Conservation (phyloP, 805 yeast genomes). For the Candida sanyiensis region DNA sequence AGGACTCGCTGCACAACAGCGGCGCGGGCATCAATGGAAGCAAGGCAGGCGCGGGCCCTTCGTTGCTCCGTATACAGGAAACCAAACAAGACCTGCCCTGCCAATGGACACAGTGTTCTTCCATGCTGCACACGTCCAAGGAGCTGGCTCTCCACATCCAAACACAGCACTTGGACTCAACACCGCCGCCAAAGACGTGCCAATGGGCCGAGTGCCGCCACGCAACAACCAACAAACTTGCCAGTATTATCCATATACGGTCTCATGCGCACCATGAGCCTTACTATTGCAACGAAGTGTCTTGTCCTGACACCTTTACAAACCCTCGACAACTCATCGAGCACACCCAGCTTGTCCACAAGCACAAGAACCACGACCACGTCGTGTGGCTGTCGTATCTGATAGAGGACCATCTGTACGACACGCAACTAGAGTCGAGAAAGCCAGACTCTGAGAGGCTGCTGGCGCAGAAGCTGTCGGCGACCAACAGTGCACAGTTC, state of each 20-base stretch:
- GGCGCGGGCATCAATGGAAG: not conserved
- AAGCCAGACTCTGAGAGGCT: not conserved
- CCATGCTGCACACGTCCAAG: not conserved
- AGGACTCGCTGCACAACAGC: not conserved
- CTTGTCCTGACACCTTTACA: slow-evolving; percentile 55
- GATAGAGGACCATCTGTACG: slow-evolving; percentile 29
- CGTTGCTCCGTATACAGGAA: not conserved
- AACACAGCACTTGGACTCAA: not conserved
- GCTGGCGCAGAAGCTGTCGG: not conserved
- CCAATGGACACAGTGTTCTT: not conserved
- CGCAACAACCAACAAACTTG: slow-evolving; percentile 48
- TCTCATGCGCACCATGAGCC: slow-evolving; percentile 66
- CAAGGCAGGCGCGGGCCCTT: too few relatives aligned
- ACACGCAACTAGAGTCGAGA: not conserved
- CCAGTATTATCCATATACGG: slow-evolving; percentile 56
- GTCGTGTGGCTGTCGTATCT: slow-evolving; percentile 17
- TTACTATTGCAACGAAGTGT: slow-evolving; percentile 58
- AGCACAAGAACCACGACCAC: slow-evolving; percentile 3
- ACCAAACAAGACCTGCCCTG: not conserved
- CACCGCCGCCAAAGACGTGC: slow-evolving; percentile 28
- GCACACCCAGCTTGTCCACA: slow-evolving; percentile 57
- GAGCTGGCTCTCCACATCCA: slow-evolving; percentile 1
- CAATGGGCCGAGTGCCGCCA: slow-evolving; percentile 55
- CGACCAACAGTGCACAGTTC: slow-evolving; percentile 5
- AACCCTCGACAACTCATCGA: slow-evolving; percentile 57